Evolutionary conservation across 1,284 basidiomycete species (phyloP).

Genomic region (Marasmius sp.): DNA sequence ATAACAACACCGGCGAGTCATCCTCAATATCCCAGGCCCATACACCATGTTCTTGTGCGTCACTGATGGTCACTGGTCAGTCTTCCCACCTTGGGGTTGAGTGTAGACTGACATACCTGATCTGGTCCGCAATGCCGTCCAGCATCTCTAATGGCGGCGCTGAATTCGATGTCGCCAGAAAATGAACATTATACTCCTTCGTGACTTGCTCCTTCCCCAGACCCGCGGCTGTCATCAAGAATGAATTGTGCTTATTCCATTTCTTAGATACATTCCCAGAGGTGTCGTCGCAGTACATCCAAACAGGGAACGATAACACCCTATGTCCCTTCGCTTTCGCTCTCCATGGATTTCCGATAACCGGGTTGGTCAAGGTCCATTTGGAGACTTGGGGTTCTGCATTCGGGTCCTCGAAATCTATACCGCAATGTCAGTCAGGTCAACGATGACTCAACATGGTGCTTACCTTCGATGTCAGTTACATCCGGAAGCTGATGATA

Average conservation of each 20-base stretch:
- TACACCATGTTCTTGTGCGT: conserved; percentile 27
- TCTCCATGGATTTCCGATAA: conserved; percentile 13
- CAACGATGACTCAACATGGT: too few species aligned
- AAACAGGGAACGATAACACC: conserved; percentile 25
- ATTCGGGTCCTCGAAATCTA: too few species aligned
- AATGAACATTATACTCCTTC: conserved; percentile 11
- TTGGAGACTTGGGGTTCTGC: background rate
- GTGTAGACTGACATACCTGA: background rate
- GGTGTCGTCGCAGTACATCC: conserved; percentile 41
- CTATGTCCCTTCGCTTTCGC: conserved; percentile 3
- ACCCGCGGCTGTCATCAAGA: conserved; percentile 27
- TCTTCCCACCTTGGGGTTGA: too few species aligned
- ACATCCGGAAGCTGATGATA: too few species aligned
- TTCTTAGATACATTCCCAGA: conserved; percentile 42
- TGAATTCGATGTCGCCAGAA: conserved; percentile 25
- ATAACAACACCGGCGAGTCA: conserved; percentile 29
- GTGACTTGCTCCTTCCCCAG: conserved; percentile 17
- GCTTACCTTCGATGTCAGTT: too few species aligned
- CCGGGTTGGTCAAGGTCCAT: background rate
- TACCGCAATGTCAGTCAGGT: too few species aligned
- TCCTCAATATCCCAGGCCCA: conserved; percentile 34
- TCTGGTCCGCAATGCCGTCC: conserved; percentile 14
- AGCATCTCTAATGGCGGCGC: conserved; percentile 26
- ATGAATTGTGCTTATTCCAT: conserved; percentile 42
- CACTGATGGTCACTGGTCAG: too few species aligned